Evolutionary conservation across 2,329 filamentous ascomycete genomes (phyloP), one percentile per base, ranked within the genome.

Genomic region (Zymoseptoria crescenta): DNA sequence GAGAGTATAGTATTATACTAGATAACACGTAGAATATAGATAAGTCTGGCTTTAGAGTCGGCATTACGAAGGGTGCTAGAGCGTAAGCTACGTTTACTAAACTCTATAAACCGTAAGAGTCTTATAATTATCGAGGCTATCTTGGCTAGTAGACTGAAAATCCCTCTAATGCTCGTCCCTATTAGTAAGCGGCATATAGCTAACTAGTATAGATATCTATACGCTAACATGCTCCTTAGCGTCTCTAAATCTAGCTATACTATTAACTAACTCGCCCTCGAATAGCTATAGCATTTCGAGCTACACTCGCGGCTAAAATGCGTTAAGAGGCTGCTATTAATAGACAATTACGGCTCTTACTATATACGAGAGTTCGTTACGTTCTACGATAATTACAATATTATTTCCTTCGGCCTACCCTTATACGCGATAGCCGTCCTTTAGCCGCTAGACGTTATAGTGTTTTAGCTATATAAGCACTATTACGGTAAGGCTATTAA

Each of bases 381-480:
- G 8, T 57, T n/a, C 20, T 55, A 28, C 24, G 30, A 62, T 13
- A n/a, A 41, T 1, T 6, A 57, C 10, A 57, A 57, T 20, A 56
- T 64, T 35, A 58, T 57, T 35, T 48, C 27, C 9, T 62, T 60
- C 45, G 21, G 21, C 28, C 49, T 62, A 24, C 54, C 57, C 1
- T 52, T 57, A 21, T 57, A 64, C 56, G 28, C 55, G 7, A 60
- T 50, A 49, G 54, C 62, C 45, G 20, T 60, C n/a, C 20, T 60
- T 10, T 35, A 60, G 50, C 58, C 58, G 8, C 51, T 60, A 21
- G 55, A 60, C 57, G 62, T 66, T 8, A 58, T 49, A 28, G 29
- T 62, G 4, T 66, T 66, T 52, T 59, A 65, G 53, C 63, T 57
- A 8, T 62, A 62, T 51, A 66, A 66, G 53, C 61, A 65, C 48